A percentile compares a stretch with the other conserved stretches of the same genome.
Conservation (phyloP, 2,329 filamentous ascomycete genomes). For the Phialophora verrucosa region DNA sequence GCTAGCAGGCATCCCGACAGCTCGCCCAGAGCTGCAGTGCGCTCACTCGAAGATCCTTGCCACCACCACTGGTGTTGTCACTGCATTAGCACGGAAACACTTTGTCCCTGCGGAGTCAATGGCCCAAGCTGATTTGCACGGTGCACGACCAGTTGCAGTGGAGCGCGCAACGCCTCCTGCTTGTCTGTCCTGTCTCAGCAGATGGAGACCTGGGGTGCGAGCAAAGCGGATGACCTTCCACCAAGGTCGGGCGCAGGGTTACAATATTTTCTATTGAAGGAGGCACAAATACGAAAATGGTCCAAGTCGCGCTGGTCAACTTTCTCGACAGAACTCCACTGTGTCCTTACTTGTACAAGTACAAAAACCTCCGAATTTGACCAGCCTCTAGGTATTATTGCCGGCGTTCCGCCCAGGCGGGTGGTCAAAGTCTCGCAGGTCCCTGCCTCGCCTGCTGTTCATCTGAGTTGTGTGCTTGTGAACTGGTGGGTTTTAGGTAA, state of each 20-base stretch:
- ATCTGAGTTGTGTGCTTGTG: slow-evolving; percentile 6
- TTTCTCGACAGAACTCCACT: not conserved
- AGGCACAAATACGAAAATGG: not conserved
- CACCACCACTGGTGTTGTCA: not conserved
- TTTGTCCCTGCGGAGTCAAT: not conserved
- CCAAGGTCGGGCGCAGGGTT: not conserved
- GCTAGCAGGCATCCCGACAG: slow-evolving; percentile 7
- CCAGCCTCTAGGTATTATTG: not conserved
- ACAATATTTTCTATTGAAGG: not conserved
- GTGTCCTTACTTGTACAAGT: not conserved
- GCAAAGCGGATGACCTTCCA: not conserved
- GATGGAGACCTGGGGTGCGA: not conserved
- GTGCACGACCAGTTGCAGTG: not conserved
- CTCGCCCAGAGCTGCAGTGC: not conserved
- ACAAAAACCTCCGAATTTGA: not conserved
- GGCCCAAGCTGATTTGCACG: slow-evolving; percentile 1
- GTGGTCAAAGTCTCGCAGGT: slow-evolving; percentile 2
- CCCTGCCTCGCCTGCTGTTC: not conserved
- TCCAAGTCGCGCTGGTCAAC: not conserved
- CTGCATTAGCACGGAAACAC: slow-evolving; percentile 3
- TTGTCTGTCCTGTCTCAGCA: not conserved
- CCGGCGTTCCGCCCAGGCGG: slow-evolving; percentile 3
- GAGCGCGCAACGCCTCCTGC: not conserved
- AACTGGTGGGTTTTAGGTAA: slow-evolving; percentile 14
- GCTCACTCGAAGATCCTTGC: not conserved